These are phyloP conservation scores for Blastobotrys americana DNA, from an alignment of 805 yeast species.

Conservation along the genomic window DNA sequence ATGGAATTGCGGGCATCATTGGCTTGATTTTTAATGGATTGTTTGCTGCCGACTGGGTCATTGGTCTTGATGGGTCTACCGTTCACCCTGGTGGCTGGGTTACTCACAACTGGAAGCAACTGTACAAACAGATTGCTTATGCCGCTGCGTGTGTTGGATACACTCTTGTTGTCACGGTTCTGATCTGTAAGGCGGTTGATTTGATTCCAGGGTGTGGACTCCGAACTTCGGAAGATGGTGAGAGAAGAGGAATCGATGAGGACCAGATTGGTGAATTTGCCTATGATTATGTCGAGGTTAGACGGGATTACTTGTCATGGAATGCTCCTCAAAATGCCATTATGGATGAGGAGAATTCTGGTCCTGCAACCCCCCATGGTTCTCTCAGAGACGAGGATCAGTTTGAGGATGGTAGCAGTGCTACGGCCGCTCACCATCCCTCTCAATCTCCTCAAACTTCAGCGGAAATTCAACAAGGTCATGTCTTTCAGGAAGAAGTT, in stretches of 20 bases:
- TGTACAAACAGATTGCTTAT: slow-evolving; percentile 85
- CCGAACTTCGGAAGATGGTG: slow-evolving; percentile 78
- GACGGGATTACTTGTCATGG: slow-evolving; percentile 66
- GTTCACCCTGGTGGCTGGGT: slow-evolving; percentile 90
- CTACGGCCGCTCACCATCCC: neutral
- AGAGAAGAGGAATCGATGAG: slow-evolving; percentile 86
- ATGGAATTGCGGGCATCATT: slow-evolving; percentile 90
- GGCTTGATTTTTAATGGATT: slow-evolving; percentile 82
- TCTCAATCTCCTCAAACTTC: neutral
- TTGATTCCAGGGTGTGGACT: slow-evolving; percentile 74
- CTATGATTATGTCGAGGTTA: slow-evolving; percentile 94
- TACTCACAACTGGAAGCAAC: slow-evolving; percentile 81
- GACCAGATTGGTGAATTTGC: slow-evolving; percentile 98
- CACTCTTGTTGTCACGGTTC: slow-evolving; percentile 64
- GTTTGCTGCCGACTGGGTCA: slow-evolving; percentile 79
- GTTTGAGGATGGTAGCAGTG: neutral
- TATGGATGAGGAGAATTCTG: neutral
- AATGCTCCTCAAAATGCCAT: slow-evolving; percentile 24
- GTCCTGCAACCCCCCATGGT: neutral
- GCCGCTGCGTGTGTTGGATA: slow-evolving; percentile 69
- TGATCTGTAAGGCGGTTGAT: slow-evolving; percentile 67
- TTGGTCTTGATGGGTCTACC: slow-evolving; percentile 84
- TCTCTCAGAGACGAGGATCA: neutral
- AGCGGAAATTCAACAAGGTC: neutral
- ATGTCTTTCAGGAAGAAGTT: neutral